Conservation (phyloP, 257 asterid species). For the Coffea eugenioides region DNA sequence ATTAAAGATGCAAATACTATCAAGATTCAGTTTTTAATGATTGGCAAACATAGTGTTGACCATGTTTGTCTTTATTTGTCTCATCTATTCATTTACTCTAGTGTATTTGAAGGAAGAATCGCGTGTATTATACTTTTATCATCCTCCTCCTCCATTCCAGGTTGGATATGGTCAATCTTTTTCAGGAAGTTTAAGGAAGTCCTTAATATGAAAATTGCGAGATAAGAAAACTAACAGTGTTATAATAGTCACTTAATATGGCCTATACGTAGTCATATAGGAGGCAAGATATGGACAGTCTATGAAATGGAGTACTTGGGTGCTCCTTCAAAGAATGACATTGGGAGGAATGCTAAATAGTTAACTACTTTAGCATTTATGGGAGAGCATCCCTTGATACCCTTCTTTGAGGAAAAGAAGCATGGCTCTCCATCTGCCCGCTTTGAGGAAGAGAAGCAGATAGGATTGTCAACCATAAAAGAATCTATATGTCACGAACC, state of each 20-base stretch:
- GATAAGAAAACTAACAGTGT: background rate
- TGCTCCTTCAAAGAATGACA: background rate
- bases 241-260: no score
- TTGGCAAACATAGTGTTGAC: background rate
- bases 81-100: background rate
- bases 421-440: background rate
- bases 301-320: background rate
- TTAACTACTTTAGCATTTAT: background rate
- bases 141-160: background rate
- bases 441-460: background rate
- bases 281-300: background rate
- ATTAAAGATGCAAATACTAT: background rate
- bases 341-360: background rate
- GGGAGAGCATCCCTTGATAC: background rate
- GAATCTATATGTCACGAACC: background rate
- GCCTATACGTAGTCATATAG: background rate
- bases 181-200: background rate
- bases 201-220: background rate
- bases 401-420: background rate
- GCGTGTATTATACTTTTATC: no score
- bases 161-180: background rate
- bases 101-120: background rate
- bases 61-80: background rate
- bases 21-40: background rate
- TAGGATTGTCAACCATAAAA: background rate